These are phyloP conservation scores for Sporothrix sp. DNA, from an alignment of 2,329 filamentous ascomycete species.

Conservation along the genomic window DNA sequence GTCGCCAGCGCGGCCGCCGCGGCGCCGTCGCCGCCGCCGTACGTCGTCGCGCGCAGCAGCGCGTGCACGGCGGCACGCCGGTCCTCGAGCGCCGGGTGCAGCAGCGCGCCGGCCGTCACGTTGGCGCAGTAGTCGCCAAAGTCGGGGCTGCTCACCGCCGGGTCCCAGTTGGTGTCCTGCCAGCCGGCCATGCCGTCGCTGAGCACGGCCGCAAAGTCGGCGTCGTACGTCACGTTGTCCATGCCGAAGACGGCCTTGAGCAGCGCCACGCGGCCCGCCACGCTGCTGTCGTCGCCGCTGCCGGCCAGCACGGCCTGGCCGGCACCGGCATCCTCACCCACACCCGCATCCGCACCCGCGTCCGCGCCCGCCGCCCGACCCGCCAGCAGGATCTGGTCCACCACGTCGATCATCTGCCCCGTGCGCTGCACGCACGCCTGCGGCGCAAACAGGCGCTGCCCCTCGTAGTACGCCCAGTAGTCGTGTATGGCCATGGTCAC, in stretches of 20 bases:
- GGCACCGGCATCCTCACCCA: background rate
- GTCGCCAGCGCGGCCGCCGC: too few species aligned
- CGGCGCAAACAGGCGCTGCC: conserved; percentile 39
- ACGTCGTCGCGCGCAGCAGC: conserved; percentile 34
- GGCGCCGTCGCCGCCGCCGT: conserved; percentile 27
- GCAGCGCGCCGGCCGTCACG: conserved; percentile 31
- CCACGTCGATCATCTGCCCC: conserved; percentile 43
- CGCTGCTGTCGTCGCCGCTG: background rate
- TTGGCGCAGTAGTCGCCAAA: conserved; percentile 41
- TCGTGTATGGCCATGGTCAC: conserved; percentile 70
- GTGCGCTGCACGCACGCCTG: conserved; percentile 54
- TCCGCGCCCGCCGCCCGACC: conserved; percentile 24
- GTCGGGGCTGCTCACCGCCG: conserved; percentile 29
- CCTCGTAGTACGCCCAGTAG: conserved; percentile 56
- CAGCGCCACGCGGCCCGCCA: conserved; percentile 18
- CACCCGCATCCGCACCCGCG: conserved; percentile 26
- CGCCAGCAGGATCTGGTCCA: conserved; percentile 42
- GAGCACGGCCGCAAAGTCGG: conserved; percentile 40
- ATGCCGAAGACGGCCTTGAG: conserved; percentile 39
- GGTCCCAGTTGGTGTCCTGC: conserved; percentile 46
- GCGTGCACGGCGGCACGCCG: conserved; percentile 28
- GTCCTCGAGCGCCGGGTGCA: conserved; percentile 33
- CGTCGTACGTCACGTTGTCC: conserved; percentile 32
- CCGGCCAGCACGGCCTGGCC: background rate
- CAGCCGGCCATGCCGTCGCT: conserved; percentile 32